Evolutionary conservation across 352 stramenopile species (phyloP), one percentile per base, ranked within the genome.

Genomic region (Elongisporangium undulatum): DNA sequence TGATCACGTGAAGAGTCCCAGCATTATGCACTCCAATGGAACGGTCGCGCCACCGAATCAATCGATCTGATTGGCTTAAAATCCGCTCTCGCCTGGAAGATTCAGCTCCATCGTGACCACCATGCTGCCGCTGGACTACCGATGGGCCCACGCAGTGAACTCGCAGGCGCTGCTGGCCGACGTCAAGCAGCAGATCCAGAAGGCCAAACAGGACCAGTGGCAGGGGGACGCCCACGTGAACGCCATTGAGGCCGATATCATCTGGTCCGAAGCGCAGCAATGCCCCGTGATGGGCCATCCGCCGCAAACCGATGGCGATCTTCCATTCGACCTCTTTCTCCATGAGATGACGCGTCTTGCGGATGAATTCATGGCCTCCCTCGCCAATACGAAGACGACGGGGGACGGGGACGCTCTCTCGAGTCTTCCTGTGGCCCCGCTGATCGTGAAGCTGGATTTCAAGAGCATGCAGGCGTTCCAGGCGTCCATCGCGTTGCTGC

Each of bases 371-470:
- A 53, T 64, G 54, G 59, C 29, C n/a, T 10, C 29, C 6, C 5
- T 39, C 29, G 29, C 29, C 29, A 39, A 1, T 7, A 39, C 29
- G 29, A 39, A 39, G 24, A 22, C 55, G 4, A 20, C 17, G 0
- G 3, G 21, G 8, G 1, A 22, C 0, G 22, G 10, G 15, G 29
- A 7, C 34, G 15, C 23, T 51, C 2, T 23, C 17, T 16, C 50
- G 17, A 19, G 8, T 3, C 17, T 23, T n/a, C 1, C 20, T n/a
- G 3, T 60, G 26, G 75, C 77, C 13, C 75, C 77, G 19, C 59
- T 89, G 41, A 87, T 91, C 52, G 81, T 91, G 21, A 91, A 91
- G 54, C 61, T 79, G 20, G 81, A 91, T 51, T 91, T 89, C 60
- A 91, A 91, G 63, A 88, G 75, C 61, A 69, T 69, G 48, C 63